phyloP scores from a whole-genome alignment of 805 yeast genomes.

The Schizosaccharomyces cryophilus region DNA sequence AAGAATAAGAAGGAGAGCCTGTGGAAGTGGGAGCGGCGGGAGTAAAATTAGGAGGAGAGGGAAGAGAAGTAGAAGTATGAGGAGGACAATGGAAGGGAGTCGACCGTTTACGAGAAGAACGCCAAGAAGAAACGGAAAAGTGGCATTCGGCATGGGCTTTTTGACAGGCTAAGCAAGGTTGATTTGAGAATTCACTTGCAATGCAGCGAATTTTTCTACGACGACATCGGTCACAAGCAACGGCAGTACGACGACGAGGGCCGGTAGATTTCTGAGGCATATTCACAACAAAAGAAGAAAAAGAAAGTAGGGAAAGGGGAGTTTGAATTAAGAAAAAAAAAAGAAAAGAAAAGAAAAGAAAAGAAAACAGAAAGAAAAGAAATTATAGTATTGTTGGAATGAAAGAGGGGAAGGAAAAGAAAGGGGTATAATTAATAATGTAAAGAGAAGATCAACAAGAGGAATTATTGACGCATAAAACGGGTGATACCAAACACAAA shows the following conservation, averaged over 20 bases:
- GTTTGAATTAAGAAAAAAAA: not conserved
- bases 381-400: not conserved
- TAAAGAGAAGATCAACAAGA: too few relatives aligned
- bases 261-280: not conserved
- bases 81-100: not conserved
- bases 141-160: not conserved
- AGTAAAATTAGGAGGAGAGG: not conserved
- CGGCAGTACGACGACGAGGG: slow-evolving; percentile 14
- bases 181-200: slow-evolving; percentile 4
- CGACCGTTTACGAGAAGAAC: not conserved
- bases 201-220: slow-evolving; percentile 22
- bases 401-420: not conserved
- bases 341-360: not conserved
- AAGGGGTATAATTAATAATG: not conserved
- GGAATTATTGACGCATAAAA: too few relatives aligned
- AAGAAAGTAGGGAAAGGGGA: not conserved
- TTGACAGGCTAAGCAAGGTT: not conserved
- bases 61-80: not conserved
- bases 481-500: too few relatives aligned
- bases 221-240: slow-evolving; percentile 9
- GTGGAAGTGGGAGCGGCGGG: too few relatives aligned
- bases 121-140: not conserved
- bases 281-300: not conserved
- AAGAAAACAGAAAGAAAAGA: too few relatives aligned
- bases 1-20: too few relatives aligned